Conservation (phyloP, 2,329 filamentous ascomycete species). For the Cadophora gregata region DNA sequence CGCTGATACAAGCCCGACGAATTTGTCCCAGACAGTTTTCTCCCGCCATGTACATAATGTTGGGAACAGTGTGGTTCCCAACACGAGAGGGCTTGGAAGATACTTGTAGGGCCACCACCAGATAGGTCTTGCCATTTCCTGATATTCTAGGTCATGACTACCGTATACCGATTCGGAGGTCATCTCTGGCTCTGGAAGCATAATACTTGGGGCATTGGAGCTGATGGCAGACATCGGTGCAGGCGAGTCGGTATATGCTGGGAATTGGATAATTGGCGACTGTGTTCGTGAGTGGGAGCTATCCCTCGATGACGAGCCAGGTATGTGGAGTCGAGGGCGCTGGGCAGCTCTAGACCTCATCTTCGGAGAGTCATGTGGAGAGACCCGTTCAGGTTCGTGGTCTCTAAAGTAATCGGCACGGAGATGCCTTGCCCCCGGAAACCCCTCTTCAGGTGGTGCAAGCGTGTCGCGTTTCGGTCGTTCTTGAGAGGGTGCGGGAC, state of each 20-base stretch:
- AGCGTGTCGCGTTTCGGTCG: constrained; percentile 47
- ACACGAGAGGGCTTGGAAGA: constrained; percentile 73
- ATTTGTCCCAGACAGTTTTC: constrained; percentile 84
- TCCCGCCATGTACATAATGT: constrained; percentile 82
- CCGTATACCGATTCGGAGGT: constrained; percentile 37
- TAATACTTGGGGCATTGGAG: constrained; percentile 41
- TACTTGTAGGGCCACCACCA: constrained; percentile 83
- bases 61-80: constrained; percentile 81
- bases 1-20: constrained; percentile 82
- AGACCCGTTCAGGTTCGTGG: constrained; percentile 33
- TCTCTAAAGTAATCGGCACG: constrained; percentile 45
- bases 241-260: constrained; percentile 44
- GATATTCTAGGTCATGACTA: constrained; percentile 30
- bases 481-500: constrained; percentile 41
- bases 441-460: constrained; percentile 49
- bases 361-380: constrained; percentile 30
- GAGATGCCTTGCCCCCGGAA: constrained; percentile 44
- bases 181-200: constrained; percentile 39
- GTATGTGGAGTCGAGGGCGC: constrained; percentile 41
- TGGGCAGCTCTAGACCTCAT: constrained; percentile 27
- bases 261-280: constrained; percentile 43
- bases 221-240: constrained; percentile 38
- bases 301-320: constrained; percentile 38
- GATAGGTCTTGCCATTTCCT: constrained; percentile 48
- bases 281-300: constrained; percentile 37